Evolutionary conservation across 768 basidiomycete species (phyloP).

Genomic region (Cubamyces sp.): DNA sequence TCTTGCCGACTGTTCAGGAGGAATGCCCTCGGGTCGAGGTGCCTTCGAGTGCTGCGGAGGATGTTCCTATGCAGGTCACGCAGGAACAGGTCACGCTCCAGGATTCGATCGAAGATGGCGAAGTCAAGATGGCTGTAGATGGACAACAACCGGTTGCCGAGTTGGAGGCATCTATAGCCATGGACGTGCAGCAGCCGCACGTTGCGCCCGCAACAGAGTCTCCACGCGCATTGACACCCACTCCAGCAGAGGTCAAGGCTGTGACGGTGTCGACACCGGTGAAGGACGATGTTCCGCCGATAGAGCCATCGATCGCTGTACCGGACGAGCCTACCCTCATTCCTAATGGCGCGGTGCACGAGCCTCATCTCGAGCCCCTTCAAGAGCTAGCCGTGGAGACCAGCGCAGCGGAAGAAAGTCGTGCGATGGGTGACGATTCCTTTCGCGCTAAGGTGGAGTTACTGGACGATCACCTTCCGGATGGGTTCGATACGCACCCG

Average conservation of each 20-base stretch:
- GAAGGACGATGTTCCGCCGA: no score
- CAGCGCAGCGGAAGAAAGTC: background rate
- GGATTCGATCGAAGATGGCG: background rate
- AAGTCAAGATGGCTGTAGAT: background rate
- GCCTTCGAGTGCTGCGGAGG: background rate
- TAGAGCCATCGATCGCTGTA: no score
- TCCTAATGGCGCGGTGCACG: no score
- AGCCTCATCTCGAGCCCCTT: no score
- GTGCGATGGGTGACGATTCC: constrained; percentile 2
- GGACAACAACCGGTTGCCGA: background rate
- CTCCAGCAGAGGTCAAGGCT: no score
- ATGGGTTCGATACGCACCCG: background rate
- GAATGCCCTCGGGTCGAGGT: no score
- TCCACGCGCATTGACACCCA: background rate
- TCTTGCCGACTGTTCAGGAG: background rate
- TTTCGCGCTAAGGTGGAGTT: constrained; percentile 25
- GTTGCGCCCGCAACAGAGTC: background rate
- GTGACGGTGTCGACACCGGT: no score
- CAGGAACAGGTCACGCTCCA: background rate
- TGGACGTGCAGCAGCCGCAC: background rate
- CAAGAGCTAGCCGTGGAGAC: background rate
- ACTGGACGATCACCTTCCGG: constrained; percentile 15
- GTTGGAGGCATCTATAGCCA: background rate
- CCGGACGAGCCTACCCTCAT: no score
- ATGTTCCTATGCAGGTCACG: background rate